These are phyloP conservation scores for Neonectria ditissima DNA, from an alignment of 2,329 filamentous ascomycete genomes.

Conservation along the genomic window DNA sequence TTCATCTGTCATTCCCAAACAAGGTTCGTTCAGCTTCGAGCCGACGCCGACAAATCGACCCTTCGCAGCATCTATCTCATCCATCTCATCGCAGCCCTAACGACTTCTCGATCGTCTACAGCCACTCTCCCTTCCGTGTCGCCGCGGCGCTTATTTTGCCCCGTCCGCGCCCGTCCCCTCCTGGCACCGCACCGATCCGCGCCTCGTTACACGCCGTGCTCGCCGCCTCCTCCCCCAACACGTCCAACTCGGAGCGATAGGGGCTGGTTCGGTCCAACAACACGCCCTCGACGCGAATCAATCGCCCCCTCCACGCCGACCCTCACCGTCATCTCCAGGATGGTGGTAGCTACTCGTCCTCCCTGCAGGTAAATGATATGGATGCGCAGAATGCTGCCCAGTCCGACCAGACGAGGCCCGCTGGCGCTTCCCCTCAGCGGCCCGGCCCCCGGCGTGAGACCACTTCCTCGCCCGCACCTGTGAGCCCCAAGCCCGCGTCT, in stretches of 20 bases:
- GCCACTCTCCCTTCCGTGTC: conserved; percentile 10
- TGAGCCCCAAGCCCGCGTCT: conserved; percentile 41
- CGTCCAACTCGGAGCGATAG: conserved; percentile 25
- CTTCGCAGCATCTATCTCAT: conserved; percentile 27
- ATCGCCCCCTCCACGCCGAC: conserved; percentile 40
- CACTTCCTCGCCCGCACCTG: conserved; percentile 40
- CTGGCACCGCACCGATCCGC: conserved; percentile 23
- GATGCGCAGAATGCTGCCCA: conserved; percentile 76
- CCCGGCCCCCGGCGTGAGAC: conserved; percentile 44
- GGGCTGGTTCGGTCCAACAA: conserved; percentile 27
- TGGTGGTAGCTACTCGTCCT: conserved; percentile 66
- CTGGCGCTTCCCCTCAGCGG: conserved; percentile 64
- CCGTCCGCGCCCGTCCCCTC: conserved; percentile 30
- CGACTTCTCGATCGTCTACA: conserved; percentile 28
- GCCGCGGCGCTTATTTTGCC: conserved; percentile 8
- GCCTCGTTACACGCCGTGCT: conserved; percentile 30
- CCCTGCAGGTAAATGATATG: conserved; percentile 72
- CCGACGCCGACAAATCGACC: conserved; percentile 21
- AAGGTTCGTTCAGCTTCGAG: conserved; percentile 40
- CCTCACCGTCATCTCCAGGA: conserved; percentile 59
- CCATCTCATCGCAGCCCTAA: conserved; percentile 31
- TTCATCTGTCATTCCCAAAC: conserved; percentile 37
- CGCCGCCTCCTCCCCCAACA: conserved; percentile 20
- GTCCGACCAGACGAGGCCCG: conserved; percentile 70
- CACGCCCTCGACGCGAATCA: conserved; percentile 41